Evolutionary conservation across 1,139 yeast species (phyloP), one percentile per base, ranked within the genome.

Genomic region (Suhomyces bribrorum): DNA sequence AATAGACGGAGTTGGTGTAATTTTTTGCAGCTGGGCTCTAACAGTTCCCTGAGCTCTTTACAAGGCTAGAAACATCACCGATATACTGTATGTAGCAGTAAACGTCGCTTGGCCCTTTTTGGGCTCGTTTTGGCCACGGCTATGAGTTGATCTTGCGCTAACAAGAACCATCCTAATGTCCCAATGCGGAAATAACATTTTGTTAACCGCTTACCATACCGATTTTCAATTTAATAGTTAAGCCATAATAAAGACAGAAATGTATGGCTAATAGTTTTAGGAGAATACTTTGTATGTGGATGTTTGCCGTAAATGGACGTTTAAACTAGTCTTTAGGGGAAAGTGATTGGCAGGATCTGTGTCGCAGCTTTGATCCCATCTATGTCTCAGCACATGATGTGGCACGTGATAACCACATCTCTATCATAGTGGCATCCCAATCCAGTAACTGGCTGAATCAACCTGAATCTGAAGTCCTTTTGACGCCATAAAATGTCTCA

Each of bases 401-500:
- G 15, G 31, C 32, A 17, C 17, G 16, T 23, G 32, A 29, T 29
- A 14, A 8, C 32, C 28, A 7, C 26, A 29, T 23, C 34, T 26
- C 16, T 11, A 6, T 35, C 39, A 31, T 31, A 36, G 39, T 28
- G 15, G 14, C 18, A 11, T 16, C 39, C 26, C 3, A 14, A 27
- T 26, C 28, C 7, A 29, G 39, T 31, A 36, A 32, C 5, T 11
- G 2, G 4, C 2, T 8, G 5, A 18, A 18, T 6, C 12, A 5
- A 29, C 18, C 16, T n/a, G 14, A 20, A 20, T 11, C 14, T 11
- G 14, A 20, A 27, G 7, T 25, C 20, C 24, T 17, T 14, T 5
- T 8, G 7, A 14, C 20, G n/a, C 32, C 27, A 14, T 17, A 36
- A 11, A 25, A 40, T 40, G 45, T 4, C 33, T 3, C 37, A 34